A percentile compares a stretch with the other conserved stretches of the same genome.
These are phyloP conservation scores for Colletotrichum paranaense DNA, from an alignment of 2,329 filamentous ascomycete genomes.

Conservation along the genomic window DNA sequence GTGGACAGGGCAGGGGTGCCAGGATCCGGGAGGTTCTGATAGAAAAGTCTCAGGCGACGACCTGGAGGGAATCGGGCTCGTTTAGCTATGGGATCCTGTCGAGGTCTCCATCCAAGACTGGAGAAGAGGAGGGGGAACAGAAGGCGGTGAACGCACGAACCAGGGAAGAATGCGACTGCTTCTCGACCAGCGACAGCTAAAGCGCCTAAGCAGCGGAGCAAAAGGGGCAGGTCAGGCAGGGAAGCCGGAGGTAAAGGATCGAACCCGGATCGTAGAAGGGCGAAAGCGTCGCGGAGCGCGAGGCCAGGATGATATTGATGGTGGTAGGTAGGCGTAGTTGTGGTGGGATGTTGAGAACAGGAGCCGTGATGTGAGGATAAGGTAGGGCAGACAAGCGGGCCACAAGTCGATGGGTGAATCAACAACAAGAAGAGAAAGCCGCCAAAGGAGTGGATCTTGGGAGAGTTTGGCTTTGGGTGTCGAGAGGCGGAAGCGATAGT, in stretches of 20 bases:
- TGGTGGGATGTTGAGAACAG: background rate
- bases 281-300: conserved; percentile 2
- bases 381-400: background rate
- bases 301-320: background rate
- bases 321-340: background rate
- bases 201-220: conserved; percentile 23
- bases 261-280: conserved; percentile 23
- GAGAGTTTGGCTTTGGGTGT: background rate
- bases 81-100: conserved; percentile 32
- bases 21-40: conserved; percentile 34
- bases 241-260: conserved; percentile 33
- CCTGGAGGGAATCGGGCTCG: conserved; percentile 33
- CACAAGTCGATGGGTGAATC: conserved; percentile 7
- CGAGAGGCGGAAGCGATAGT: background rate
- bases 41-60: conserved; percentile 33
- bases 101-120: conserved; percentile 30
- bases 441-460: conserved; percentile 26
- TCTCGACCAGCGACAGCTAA: conserved; percentile 33
- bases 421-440: conserved; percentile 28
- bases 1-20: conserved; percentile 34
- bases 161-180: conserved; percentile 31
- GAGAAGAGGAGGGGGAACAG: conserved; percentile 33
- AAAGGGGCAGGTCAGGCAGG: conserved; percentile 24
- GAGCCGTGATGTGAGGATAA: background rate
- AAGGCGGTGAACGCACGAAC: conserved; percentile 36